These are phyloP conservation scores for Potentilla sterilis DNA, from an alignment of 306 rosid genomes.

Conservation along the genomic window DNA sequence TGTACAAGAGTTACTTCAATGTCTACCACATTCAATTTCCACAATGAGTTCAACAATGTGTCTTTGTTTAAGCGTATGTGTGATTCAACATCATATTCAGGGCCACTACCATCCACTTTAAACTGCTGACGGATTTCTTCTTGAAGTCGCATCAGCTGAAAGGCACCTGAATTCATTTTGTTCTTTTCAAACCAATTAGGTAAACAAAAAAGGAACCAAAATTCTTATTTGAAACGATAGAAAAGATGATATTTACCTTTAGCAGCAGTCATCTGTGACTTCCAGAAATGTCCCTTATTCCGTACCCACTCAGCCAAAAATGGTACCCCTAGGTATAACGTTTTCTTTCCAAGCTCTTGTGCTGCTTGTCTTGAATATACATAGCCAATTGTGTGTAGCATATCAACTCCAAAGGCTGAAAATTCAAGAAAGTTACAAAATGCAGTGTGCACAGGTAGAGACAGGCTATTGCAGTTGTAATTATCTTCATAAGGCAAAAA, in stretches of 20 bases:
- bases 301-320: constrained; percentile 94
- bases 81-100: constrained; percentile 59
- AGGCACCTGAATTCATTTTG: constrained; percentile 56
- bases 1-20: constrained; percentile 83
- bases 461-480: background rate
- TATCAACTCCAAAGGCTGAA: constrained; percentile 74
- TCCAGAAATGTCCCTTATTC: constrained; percentile 87
- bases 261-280: constrained; percentile 89
- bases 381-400: constrained; percentile 76
- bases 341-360: constrained; percentile 89
- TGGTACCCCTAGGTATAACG: constrained; percentile 83
- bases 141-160: constrained; percentile 79
- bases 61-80: constrained; percentile 70
- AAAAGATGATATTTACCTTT: constrained; percentile 43
- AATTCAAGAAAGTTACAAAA: background rate
- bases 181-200: constrained; percentile 28
- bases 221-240: background rate
- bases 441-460: background rate
- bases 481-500: background rate
- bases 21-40: constrained; percentile 94
- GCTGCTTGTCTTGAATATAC: constrained; percentile 92
- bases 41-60: constrained; percentile 69
- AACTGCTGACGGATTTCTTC: constrained; percentile 64
- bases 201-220: background rate
- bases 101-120: constrained; percentile 53